Evolutionary conservation across 1,284 basidiomycete genomes (phyloP), one percentile per base, ranked within the genome.

Genomic region (Rhodotorula sp.): DNA sequence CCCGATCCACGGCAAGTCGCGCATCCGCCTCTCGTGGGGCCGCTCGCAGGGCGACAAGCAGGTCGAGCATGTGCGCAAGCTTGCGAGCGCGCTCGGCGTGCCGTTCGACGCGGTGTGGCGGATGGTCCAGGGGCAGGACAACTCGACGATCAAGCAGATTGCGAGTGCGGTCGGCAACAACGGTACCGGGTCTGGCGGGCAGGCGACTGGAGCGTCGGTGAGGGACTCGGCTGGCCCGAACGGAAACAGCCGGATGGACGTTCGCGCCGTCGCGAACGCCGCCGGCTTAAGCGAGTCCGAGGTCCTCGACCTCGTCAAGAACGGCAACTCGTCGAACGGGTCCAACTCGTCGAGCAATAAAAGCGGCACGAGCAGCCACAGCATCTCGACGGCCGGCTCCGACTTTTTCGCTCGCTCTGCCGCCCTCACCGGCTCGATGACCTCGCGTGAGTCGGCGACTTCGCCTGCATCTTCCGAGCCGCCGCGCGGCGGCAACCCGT

Each of bases 21-120:
- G 91, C 74, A 93, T 97, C 76, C 85, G 93, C 52, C 81, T 96
- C 67, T 93, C 91, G 78, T 97, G 93, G 93, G 93, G 94, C 39
- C 85, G 93, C 55, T 91, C 89, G 80, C 91, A 92, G 59, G 70
- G 74, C 52, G 77, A 78, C 70, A 78, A 78, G 73, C 76, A 78
- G 65, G 77, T 77, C 67, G 77, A 78, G 66, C 76, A 77, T 62
- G 77, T 77, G 2, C 54, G 73, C 30, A 78, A 78, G 60, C 71
- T 78, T n/a, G 76, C 77, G 32, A 66, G 57, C 56, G 76, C 77
- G 19, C 68, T 77, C 29, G 73, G 74, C 29, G 76, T 77, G 1
- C 76, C 76, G 20, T 77, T 78, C 44, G 77, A 78, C 51, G 68
- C 68, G 7, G 77, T 78, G 2, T 77, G 76, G 75, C 61, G 71